Conservation (phyloP, 2,329 filamentous ascomycete genomes). For the Hypomyces perniciosus region DNA sequence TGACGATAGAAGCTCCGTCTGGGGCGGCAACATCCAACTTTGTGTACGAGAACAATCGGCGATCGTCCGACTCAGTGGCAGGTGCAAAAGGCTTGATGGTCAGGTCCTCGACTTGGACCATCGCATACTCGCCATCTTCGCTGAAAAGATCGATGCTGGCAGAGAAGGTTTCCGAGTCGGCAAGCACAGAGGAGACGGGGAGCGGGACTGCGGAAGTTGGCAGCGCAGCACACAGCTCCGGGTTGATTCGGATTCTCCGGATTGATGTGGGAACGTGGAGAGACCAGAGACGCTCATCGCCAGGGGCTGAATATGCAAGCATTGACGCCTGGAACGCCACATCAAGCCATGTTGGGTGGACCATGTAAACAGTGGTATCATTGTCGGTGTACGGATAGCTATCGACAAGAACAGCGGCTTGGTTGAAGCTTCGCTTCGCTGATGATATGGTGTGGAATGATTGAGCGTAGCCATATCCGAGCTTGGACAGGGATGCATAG, state of each 20-base stretch:
- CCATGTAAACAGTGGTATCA: constrained; percentile 11
- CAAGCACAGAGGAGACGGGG: constrained; percentile 1
- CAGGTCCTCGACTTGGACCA: constrained; percentile 18
- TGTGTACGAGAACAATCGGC: constrained; percentile 18
- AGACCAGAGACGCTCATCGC: constrained; percentile 24
- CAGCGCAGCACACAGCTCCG: neutral
- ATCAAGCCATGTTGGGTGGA: constrained; percentile 29
- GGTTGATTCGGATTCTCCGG: constrained; percentile 15
- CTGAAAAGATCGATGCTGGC: constrained; percentile 15
- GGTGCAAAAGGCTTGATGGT: constrained; percentile 15
- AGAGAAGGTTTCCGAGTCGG: constrained; percentile 2
- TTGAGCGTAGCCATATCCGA: constrained; percentile 18
- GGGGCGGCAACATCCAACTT: constrained; percentile 11
- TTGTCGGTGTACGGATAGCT: neutral
- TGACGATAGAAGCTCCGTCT: constrained; percentile 1
- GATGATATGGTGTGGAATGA: constrained; percentile 16
- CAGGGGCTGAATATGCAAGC: constrained; percentile 25
- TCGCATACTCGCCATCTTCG: constrained; percentile 8
- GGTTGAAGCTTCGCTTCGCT: constrained; percentile 13
- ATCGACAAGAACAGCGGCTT: too few species aligned
- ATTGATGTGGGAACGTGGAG: constrained; percentile 26
- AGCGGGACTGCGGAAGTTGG: neutral
- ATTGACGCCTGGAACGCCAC: constrained; percentile 27
- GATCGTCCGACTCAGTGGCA: constrained; percentile 16
- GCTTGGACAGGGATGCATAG: constrained; percentile 14